Evolutionary conservation across 805 yeast genomes (phyloP), one percentile per base, ranked within the genome.

Genomic region (Suhomyces emberorum): DNA sequence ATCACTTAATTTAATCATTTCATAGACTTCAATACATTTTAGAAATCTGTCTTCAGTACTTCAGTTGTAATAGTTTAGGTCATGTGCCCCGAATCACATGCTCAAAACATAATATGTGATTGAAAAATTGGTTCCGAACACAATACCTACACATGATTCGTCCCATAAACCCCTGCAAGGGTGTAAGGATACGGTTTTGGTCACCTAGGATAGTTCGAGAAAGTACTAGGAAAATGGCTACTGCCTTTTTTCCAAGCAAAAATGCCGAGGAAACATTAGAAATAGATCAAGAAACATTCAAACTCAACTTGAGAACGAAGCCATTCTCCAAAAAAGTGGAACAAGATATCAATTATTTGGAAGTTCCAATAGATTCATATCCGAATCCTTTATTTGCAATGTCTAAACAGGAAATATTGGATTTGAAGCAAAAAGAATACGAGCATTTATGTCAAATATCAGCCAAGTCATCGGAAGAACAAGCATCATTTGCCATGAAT

Each of bases 361-460:
- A 30, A 5, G 28, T 56, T 15, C 52, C 55, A 4, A 24, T 28
- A 15, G 53, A 55, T 30, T 41, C 54, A 4, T 52, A 49, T 38
- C 64, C 65, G 4, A 65, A 66, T 31, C 71, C 73, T 3, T 51
- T 67, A 23, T 57, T 50, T 35, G 35, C 47, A 11, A 54, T 62
- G 56, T 25, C 47, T 11, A 54, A 55, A 28, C 47, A 44, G 1
- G 57, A 63, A 29, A 35, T 67, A 1, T 22, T 52, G n/a, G 21
- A 23, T 2, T 52, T 68, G 20, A 39, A 43, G 6, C 38, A 36
- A 7, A 14, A 35, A 4, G 61, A 61, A 21, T 57, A 59, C 30
- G 15, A 27, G 7, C 58, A 62, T 36, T 47, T 67, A n/a, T 38
- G 52, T 3, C 34, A 40, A 4, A 41, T 61, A 14, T 63, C 64